These are phyloP conservation scores for Priceomyces carsonii DNA, from an alignment of 805 yeast genomes.

Conservation along the genomic window DNA sequence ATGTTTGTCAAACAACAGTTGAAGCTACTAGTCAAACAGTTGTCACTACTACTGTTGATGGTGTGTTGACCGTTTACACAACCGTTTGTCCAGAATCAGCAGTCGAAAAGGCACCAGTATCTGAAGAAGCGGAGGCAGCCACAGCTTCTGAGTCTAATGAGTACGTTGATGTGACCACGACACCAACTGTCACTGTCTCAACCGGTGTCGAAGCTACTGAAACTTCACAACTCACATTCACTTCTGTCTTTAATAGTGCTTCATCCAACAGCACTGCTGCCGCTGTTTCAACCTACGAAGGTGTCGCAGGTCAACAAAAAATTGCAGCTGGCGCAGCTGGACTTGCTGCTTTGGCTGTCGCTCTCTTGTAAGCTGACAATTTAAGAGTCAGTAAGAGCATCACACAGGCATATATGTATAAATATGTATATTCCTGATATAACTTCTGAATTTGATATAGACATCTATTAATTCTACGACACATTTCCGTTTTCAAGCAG, in stretches of 20 bases:
- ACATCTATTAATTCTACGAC: no score
- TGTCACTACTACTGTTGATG: constrained; percentile 34
- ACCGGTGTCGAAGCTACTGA: constrained; percentile 47
- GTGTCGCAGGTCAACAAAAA: constrained; percentile 30
- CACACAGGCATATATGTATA: no score
- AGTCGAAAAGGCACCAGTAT: constrained; percentile 13
- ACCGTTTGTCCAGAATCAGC: constrained; percentile 35
- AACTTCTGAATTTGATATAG: no score
- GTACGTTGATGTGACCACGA: constrained; percentile 50
- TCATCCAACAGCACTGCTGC: constrained; percentile 12
- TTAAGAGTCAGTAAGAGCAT: no score
- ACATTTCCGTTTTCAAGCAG: no score
- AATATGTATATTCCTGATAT: no score
- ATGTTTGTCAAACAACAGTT: constrained; percentile 22
- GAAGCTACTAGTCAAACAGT: constrained; percentile 16
- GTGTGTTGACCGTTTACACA: constrained; percentile 35
- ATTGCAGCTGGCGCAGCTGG: constrained; percentile 38
- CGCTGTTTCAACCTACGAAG: constrained; percentile 26
- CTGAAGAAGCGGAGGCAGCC: constrained; percentile 14
- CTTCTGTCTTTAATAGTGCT: constrained; percentile 27
- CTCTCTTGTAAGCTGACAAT: constrained; percentile 33
- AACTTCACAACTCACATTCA: constrained; percentile 37
- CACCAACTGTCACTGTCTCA: constrained; percentile 50
- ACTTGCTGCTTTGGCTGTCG: constrained; percentile 42
- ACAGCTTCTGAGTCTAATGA: constrained; percentile 27